These are phyloP conservation scores for Emericellopsis cladophorae DNA, from an alignment of 2,329 filamentous ascomycete genomes.

Conservation along the genomic window DNA sequence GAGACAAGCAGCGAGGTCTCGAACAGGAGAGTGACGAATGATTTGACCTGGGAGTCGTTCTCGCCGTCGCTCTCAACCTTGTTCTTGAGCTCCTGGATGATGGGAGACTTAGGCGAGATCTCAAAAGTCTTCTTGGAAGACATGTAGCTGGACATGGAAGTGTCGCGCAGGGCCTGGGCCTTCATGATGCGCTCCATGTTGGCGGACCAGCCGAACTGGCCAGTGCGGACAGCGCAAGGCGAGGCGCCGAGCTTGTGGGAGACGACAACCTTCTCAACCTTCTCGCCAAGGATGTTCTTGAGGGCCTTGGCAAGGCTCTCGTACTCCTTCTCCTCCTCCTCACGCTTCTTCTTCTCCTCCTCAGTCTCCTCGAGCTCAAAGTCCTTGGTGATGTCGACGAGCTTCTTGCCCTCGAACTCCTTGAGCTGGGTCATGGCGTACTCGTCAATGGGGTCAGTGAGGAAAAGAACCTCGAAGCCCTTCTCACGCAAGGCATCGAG, in stretches of 20 bases:
- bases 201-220: constrained; percentile 99
- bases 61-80: constrained; percentile 97
- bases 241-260: constrained; percentile 91
- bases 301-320: constrained; percentile 89
- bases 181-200: constrained; percentile 99
- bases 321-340: constrained; percentile 96
- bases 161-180: constrained; percentile 98
- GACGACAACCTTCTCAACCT: constrained; percentile 99
- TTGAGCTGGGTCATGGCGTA: constrained; percentile 99
- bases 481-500: constrained; percentile 97
- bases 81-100: constrained; percentile 98
- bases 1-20: constrained; percentile 98
- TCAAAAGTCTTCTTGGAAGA: constrained; percentile 99
- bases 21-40: constrained; percentile 94
- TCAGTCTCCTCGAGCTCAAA: constrained; percentile 99
- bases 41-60: constrained; percentile 98
- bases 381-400: constrained; percentile 99
- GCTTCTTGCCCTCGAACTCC: constrained; percentile 99
- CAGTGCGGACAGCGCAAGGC: constrained; percentile 97
- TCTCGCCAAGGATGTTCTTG: constrained; percentile 98
- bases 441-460: constrained; percentile 98
- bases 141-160: constrained; percentile 99
- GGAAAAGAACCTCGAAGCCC: constrained; percentile 98
- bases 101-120: constrained; percentile 96
- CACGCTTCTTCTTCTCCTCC: constrained; percentile 93